Evolutionary conservation across 345 rosid species (phyloP).

Genomic region (Brassica napus): DNA sequence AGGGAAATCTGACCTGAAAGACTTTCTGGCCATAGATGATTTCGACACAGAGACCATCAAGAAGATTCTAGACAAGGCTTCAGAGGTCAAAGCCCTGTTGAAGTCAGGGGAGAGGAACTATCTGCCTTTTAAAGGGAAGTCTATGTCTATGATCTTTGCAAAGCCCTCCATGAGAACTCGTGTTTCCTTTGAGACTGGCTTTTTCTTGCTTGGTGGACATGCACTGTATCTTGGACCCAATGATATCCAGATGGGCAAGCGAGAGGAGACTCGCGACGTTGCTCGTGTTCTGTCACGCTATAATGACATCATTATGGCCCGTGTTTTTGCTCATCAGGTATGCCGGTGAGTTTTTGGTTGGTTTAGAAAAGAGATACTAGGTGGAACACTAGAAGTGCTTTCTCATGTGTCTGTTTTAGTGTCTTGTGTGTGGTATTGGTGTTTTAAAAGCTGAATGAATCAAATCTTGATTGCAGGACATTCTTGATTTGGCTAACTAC

Average conservation of each 20-base stretch:
- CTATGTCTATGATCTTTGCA: conserved; percentile 95
- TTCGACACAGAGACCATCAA: conserved; percentile 79
- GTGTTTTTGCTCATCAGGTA: conserved; percentile 98
- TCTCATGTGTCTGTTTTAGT: not conserved
- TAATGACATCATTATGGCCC: conserved; percentile 95
- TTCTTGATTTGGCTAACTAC: conserved; percentile 86
- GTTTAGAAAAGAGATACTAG: not conserved
- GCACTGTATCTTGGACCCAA: conserved; percentile 85
- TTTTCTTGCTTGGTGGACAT: conserved; percentile 94
- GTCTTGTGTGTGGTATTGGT: not conserved
- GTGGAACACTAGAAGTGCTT: not conserved
- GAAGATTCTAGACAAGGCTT: conserved; percentile 70
- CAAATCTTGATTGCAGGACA: conserved; percentile 52
- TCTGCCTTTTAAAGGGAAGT: conserved; percentile 83
- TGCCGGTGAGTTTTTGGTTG: conserved; percentile 49
- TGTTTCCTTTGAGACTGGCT: conserved; percentile 95
- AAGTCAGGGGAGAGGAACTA: conserved; percentile 84
- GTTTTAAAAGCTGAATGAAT: not conserved
- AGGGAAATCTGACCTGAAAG: conserved; percentile 59
- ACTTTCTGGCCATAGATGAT: conserved; percentile 79
- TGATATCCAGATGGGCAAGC: conserved; percentile 95
- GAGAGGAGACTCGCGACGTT: conserved; percentile 93
- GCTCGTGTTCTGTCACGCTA: conserved; percentile 91
- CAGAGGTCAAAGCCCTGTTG: conserved; percentile 76
- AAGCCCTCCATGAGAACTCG: conserved; percentile 98